Evolutionary conservation across 2,329 filamentous ascomycete genomes (phyloP), one percentile per base, ranked within the genome.

Genomic region (Botrytis aclada): DNA sequence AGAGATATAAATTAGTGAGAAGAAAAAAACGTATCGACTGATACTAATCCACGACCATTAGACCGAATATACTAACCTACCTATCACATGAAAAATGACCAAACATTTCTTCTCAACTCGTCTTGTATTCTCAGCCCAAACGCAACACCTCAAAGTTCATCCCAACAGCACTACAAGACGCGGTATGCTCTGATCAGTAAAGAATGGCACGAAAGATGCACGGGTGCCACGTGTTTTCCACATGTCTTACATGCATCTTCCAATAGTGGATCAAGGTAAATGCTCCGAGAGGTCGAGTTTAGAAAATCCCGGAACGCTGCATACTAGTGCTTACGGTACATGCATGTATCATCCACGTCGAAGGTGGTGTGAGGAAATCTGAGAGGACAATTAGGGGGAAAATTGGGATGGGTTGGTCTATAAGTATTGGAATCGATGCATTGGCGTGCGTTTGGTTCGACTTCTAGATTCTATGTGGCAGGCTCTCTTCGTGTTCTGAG

Each of bases 221-320:
- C 65, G 60, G 43, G 60, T 64, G 60, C 69, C 47, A 71, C 69
- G 69, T 71, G 70, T 41, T 51, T 20, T 37, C 70, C 70, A 47
- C 45, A 37, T 71, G 70, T 71, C 61, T 66, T 71, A 71, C 47
- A 64, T 51, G 45, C 43, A 64, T 41, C 29, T 51, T 43, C 32
- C 34, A 41, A 37, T 20, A 34, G 60, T 63, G 69, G 69, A 66
- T 60, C 70, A 37, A 43, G 56, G 1, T 37, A 47, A 66, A 60
- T 8, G 20, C 63, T 58, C 62, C 47, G 47, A 71, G 70, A 71
- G 70, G 70, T 66, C 22, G 37, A 66, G 37, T 58, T 20, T 32
- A 12, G n/a, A 39, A 29, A 29, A 67, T 41, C 61, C 61, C 22
- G 39, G 29, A 32, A 60, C 14, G 45, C 47, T 43, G 45, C n/a